Evolutionary conservation across 73 alveolate species (phyloP).

Genomic region (Tetrahymena elliotti): DNA sequence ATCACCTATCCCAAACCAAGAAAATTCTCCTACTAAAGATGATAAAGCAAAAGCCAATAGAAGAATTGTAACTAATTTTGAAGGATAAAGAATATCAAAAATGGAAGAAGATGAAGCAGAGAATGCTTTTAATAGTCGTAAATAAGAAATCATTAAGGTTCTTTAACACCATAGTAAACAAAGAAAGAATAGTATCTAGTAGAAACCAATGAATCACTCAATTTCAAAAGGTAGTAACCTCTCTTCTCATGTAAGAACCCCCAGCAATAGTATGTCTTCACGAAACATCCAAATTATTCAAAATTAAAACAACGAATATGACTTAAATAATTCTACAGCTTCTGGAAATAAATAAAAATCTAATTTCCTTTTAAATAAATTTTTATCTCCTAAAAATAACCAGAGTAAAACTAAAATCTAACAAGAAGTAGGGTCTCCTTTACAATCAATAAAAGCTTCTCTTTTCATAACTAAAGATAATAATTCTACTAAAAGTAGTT

Average conservation of each 20-base stretch:
- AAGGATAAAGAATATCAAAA: neutral
- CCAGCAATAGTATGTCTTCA: neutral
- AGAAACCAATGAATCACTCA: neutral
- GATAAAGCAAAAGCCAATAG: neutral
- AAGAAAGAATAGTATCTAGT: neutral
- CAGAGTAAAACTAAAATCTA: neutral
- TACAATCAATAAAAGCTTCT: neutral
- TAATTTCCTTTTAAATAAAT: neutral
- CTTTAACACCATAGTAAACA: neutral
- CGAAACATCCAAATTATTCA: neutral
- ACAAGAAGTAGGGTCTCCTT: neutral
- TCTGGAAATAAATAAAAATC: neutral
- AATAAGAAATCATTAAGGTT: neutral
- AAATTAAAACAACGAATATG: neutral
- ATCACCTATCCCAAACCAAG: neutral
- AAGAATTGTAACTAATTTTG: neutral
- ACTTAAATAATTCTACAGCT: neutral
- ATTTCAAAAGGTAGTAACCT: neutral
- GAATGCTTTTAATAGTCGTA: neutral
- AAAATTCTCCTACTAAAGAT: neutral
- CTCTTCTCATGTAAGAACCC: neutral
- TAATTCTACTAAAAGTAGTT: neutral
- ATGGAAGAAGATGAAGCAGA: neutral
- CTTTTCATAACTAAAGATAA: neutral
- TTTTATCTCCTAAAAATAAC: neutral